Percentiles rank a stretch among this genome's conserved stretches.
These are phyloP conservation scores for Gossypium arboreum DNA, from an alignment of 345 rosid species.

Conservation along the genomic window DNA sequence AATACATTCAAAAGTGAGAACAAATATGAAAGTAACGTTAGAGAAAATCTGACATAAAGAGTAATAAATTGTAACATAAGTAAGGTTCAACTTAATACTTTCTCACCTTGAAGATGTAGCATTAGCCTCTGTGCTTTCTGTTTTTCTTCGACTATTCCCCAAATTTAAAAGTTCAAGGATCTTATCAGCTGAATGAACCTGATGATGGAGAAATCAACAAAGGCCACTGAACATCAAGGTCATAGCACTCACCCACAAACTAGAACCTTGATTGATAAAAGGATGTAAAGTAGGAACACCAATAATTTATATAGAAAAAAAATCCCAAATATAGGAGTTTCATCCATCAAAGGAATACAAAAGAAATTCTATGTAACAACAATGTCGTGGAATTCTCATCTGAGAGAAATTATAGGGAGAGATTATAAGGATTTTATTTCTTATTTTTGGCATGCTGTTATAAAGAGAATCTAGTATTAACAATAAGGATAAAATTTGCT, in stretches of 20 bases:
- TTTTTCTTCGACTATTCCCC: slow-evolving; percentile 91
- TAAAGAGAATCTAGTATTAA: no score
- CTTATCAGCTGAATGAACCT: slow-evolving; percentile 88
- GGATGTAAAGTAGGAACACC: not conserved
- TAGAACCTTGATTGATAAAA: slow-evolving; percentile 1
- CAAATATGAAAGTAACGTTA: not conserved
- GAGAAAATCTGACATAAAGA: not conserved
- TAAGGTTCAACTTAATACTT: not conserved
- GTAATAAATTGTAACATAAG: not conserved
- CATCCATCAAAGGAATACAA: slow-evolving; percentile 2
- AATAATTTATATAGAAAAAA: not conserved
- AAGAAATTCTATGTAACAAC: not conserved
- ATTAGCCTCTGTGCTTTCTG: slow-evolving; percentile 91
- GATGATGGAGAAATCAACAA: slow-evolving; percentile 22
- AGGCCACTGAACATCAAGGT: not conserved
- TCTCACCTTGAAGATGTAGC: slow-evolving; percentile 82
- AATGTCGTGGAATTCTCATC: not conserved
- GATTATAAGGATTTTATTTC: no score
- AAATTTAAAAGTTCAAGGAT: slow-evolving; percentile 87
- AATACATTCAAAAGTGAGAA: not conserved
- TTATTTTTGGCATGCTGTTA: no score
- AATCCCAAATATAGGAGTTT: not conserved
- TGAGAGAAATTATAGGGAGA: no score
- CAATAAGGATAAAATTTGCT: no score
- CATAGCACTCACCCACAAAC: slow-evolving; percentile 1